A percentile compares a stretch with the other conserved stretches of the same genome.
Evolutionary conservation across 192 early-diverging fungal species (phyloP).

Genomic region (Entomortierella lignicola): DNA sequence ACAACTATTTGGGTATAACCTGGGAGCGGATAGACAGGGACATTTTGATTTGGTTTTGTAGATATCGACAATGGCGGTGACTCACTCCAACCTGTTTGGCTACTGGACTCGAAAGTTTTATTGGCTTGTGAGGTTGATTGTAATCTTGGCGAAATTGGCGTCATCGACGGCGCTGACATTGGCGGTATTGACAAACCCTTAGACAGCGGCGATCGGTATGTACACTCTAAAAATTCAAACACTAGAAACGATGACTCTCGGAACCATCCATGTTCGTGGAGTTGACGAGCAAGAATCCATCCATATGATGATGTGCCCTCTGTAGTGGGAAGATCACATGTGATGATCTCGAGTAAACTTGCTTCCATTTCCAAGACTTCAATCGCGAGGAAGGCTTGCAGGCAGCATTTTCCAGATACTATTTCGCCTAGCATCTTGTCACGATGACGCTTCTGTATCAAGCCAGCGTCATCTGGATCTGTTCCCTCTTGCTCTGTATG

Average conservation of each 20-base stretch:
- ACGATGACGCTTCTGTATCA: constrained; percentile 18
- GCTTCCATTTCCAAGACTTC: constrained; percentile 19
- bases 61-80: background rate
- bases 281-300: constrained; percentile 9
- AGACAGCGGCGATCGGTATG: background rate
- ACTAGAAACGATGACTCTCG: constrained; percentile 13
- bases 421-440: constrained; percentile 21
- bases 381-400: constrained; percentile 18
- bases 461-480: background rate
- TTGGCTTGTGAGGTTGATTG: no score
- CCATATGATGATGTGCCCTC: constrained; percentile 4
- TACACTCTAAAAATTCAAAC: constrained; percentile 4
- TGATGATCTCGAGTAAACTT: background rate
- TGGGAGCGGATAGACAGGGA: constrained; percentile 11
- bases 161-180: background rate
- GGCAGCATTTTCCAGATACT: background rate
- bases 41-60: background rate
- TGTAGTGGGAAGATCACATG: background rate
- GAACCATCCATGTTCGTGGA: constrained; percentile 11
- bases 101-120: no score
- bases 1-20: background rate
- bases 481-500: no score
- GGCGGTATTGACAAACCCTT: background rate
- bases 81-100: background rate
- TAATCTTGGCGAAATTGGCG: background rate